Conservation (phyloP, 306 rosid species). For the Bauhinia variegata region DNA sequence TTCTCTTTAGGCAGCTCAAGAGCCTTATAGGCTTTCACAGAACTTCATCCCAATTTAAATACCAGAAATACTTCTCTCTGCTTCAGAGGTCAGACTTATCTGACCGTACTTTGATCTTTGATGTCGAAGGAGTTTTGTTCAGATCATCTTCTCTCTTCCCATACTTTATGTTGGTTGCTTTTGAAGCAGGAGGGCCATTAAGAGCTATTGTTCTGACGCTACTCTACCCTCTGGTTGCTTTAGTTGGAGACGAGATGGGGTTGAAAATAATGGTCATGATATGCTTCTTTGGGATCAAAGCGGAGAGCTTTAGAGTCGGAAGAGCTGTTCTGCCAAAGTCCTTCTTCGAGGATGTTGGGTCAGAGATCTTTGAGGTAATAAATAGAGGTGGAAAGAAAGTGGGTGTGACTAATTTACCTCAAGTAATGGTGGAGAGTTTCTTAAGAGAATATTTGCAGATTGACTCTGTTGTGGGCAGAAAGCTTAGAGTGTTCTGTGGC, state of each 20-base stretch:
- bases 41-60: conserved; percentile 36
- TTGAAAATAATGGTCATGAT: conserved; percentile 74
- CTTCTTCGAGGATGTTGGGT: conserved; percentile 72
- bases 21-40: conserved; percentile 37
- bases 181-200: conserved; percentile 70
- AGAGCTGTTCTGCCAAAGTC: conserved; percentile 76
- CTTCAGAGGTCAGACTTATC: conserved; percentile 46
- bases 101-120: conserved; percentile 57
- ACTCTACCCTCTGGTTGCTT: conserved; percentile 59
- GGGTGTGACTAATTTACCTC: conserved; percentile 63
- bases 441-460: conserved; percentile 74
- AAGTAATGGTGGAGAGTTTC: conserved; percentile 75
- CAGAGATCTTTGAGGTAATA: conserved; percentile 60
- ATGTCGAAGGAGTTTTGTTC: conserved; percentile 66
- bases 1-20: conserved; percentile 52
- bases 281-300: conserved; percentile 80
- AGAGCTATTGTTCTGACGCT: conserved; percentile 58
- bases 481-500: conserved; percentile 65
- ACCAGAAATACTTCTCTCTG: conserved; percentile 50
- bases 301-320: conserved; percentile 61
- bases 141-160: conserved; percentile 63
- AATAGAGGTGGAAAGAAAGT: conserved; percentile 58
- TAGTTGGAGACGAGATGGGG: conserved; percentile 53
- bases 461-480: conserved; percentile 66
- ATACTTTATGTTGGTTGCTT: conserved; percentile 90